Evolutionary conservation across 164 flowering plant genomes (phyloP), one percentile per base, ranked within the genome.

Genomic region (Chimonanthus praecox): DNA sequence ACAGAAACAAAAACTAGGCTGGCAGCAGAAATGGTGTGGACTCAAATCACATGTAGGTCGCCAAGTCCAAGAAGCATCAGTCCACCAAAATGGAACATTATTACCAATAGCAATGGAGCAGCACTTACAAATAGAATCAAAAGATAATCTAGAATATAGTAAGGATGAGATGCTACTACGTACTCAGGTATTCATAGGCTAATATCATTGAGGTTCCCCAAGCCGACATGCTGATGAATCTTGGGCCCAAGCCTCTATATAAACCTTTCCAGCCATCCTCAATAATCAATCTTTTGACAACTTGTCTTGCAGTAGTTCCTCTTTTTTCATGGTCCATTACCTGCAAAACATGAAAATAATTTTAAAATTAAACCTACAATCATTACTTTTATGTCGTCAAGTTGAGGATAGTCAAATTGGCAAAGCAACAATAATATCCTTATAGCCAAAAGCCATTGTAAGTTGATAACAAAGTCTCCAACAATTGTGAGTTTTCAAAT

Each of bases 201-300:
- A 92, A 76, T 78, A 95, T 93, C 99, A 95, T 95, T 49, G 99
- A 90, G 61, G 99, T 95, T 80, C 99, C 99, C 99, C 99, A 95
- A 21, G 97, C 94, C 13, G 99, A 95, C 98, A 89, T 92, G 86
- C 97, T 95, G 83, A 94, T 81, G 79, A 94, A 90, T 78, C 99
- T 88, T 70, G 99, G 99, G 71, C 96, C 98, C 44, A 94, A 79
- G 18, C 99, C 99, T 87, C 93, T 80, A 70, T 94, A 94, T 8
- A 94, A 83, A 70, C 99, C 99, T 81, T 83, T 83, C 98, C 96
- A 95, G 58, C 99, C 99, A 75, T 95, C 96, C 4, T 95, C 94
- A 6, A 72, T 73, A 63, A 95, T 85, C 85, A 95, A 82, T 47
- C 48, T 72, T 81, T 82, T 86, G 47, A 95, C 86, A 47, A 91